A percentile compares a stretch with the other conserved stretches of the same genome.
Evolutionary conservation across 257 asterid genomes (phyloP).

Genomic region (Nicotiana tomentosiformis): DNA sequence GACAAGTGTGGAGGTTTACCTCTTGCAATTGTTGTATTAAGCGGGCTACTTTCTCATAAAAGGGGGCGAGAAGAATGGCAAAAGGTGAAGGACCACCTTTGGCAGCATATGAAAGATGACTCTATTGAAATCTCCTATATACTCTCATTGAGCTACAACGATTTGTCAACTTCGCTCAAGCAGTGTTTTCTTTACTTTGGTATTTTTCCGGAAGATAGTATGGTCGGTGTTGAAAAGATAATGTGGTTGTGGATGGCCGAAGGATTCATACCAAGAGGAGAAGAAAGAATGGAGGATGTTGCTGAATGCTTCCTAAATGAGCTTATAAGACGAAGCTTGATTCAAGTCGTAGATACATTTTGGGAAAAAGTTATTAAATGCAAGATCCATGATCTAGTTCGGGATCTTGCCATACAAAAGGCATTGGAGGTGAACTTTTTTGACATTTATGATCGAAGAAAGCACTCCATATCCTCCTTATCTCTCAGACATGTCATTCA

Average conservation of each 20-base stretch:
- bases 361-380: background rate
- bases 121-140: background rate
- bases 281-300: background rate
- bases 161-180: background rate
- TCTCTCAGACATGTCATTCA: background rate
- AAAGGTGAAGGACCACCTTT: background rate
- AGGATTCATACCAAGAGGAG: background rate
- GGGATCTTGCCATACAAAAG: background rate
- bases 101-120: background rate
- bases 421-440: background rate
- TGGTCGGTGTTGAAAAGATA: background rate
- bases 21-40: slow-evolving; percentile 7
- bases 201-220: background rate
- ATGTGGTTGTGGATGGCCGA: background rate
- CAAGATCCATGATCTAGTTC: slow-evolving; percentile 4
- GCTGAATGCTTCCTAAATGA: background rate
- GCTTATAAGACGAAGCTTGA: background rate
- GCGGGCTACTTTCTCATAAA: background rate
- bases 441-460: background rate
- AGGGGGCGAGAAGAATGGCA: background rate
- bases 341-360: background rate
- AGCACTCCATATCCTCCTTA: background rate
- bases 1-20: slow-evolving; percentile 5
- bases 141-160: slow-evolving; percentile 3
- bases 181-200: slow-evolving; percentile 1